These are phyloP conservation scores for Stenogyne calaminthoides DNA, from an alignment of 305 asterid species.

Conservation along the genomic window DNA sequence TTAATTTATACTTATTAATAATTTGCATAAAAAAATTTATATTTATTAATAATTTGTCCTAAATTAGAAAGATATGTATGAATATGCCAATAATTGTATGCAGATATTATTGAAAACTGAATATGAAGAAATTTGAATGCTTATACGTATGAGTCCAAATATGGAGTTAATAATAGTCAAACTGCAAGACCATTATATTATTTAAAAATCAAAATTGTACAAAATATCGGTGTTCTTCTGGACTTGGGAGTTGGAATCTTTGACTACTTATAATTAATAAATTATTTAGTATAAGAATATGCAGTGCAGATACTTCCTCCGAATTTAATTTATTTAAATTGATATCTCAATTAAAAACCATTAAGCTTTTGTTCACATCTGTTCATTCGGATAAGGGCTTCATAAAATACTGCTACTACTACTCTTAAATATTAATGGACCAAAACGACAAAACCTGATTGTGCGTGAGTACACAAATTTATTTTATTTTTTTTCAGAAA, in stretches of 20 bases:
- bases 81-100: not conserved
- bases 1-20: too few relatives aligned
- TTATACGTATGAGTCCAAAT: not conserved
- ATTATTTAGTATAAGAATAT: too few relatives aligned
- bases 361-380: not conserved
- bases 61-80: not conserved
- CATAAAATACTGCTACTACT: not conserved
- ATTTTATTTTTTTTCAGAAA: too few relatives aligned
- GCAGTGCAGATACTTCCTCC: too few relatives aligned
- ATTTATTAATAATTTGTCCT: too few relatives aligned
- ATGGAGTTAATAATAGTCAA: not conserved
- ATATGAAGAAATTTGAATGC: not conserved
- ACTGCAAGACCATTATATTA: not conserved
- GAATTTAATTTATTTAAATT: not conserved
- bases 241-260: not conserved
- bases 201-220: not conserved
- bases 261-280: not conserved
- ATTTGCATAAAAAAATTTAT: too few relatives aligned
- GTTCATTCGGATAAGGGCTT: not conserved
- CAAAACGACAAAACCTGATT: not conserved
- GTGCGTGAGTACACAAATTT: too few relatives aligned
- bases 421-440: too few relatives aligned
- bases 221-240: not conserved
- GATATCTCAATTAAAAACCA: not conserved
- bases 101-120: slow-evolving; percentile 23